Percentiles rank a stretch among this genome's conserved stretches.
Evolutionary conservation across 441 rosid species (phyloP).

Genomic region (Adansonia grandidieri): DNA sequence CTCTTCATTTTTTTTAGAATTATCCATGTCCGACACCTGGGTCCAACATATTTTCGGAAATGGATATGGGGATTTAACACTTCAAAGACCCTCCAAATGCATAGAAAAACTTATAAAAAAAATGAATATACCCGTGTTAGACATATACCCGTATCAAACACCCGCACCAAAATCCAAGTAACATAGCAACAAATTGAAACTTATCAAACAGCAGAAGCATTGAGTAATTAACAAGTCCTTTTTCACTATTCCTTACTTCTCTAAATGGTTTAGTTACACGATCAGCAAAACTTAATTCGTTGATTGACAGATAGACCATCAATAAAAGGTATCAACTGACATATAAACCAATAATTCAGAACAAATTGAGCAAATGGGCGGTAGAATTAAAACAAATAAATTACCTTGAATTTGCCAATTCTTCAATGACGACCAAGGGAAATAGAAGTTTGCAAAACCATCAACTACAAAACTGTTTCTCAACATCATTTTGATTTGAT

Average conservation of each 20-base stretch:
- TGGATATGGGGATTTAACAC: no score
- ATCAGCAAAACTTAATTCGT: neutral
- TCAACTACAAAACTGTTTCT: neutral
- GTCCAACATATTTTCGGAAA: no score
- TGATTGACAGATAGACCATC: neutral
- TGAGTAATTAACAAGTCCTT: no score
- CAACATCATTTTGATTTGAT: neutral
- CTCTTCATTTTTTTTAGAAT: no score
- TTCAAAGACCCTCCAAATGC: no score
- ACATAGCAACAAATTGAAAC: neutral
- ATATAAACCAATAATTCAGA: neutral
- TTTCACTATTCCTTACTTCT: neutral
- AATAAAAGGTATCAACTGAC: neutral
- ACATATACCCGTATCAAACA: no score
- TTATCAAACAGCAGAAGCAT: neutral
- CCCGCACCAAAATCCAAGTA: no score
- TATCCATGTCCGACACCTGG: no score
- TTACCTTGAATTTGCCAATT: neutral
- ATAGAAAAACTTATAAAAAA: no score
- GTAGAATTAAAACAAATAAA: neutral
- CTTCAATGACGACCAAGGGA: neutral
- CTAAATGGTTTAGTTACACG: neutral
- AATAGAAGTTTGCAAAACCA: neutral
- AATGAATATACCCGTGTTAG: no score
- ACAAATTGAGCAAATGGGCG: neutral